Evolutionary conservation across 768 basidiomycete species (phyloP), one percentile per base, ranked within the genome.

Genomic region (Leucocoprinus leucothites): DNA sequence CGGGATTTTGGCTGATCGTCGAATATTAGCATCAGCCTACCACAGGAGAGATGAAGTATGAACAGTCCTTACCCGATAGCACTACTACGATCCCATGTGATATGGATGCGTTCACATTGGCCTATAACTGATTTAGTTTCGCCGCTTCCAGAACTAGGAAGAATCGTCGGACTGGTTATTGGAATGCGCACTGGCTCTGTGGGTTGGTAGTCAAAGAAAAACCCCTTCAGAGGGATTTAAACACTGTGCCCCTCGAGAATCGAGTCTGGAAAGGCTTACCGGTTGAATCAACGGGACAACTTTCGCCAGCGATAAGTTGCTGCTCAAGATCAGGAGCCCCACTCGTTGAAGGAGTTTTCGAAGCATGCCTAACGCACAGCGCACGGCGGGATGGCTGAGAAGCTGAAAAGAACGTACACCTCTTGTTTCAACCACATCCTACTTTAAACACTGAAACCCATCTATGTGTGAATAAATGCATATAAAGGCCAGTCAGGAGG

Each of bases 1-100:
- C 69, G 0, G 79, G 79, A 56, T 72, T 72, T 9, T 73, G 72
- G 5, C 79, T 82, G 46, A 48, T 21, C 28, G 25, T 49, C 24
- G 19, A 13, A 48, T 34, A 42, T 26, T 21, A 42, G 42, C 9
- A 43, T 5, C 13, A 38, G 35, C 4, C 31, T 31, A 5, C 31
- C 31, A 31, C 6, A 31, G 31, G 5, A 11, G 5, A 5, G 31
- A 31, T 31, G 38, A 1, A n/a, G 13, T 16, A 31, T 28, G 48
- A 28, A n/a, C 56, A 5, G 31, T 31, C 31, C 64, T 44, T 56
- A 71, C 73, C 66, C 70, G 43, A 56, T 65, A 31, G 64, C 65
- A 43, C 58, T 60, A 28, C 60, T 60, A 35, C 72, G 65, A 19
- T 65, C 64, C 75, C 75, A 76, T 19, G 63, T 66, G 19, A 76